Evolutionary conservation across 1,284 basidiomycete genomes (phyloP).

Genomic region (Boletellus sp.): DNA sequence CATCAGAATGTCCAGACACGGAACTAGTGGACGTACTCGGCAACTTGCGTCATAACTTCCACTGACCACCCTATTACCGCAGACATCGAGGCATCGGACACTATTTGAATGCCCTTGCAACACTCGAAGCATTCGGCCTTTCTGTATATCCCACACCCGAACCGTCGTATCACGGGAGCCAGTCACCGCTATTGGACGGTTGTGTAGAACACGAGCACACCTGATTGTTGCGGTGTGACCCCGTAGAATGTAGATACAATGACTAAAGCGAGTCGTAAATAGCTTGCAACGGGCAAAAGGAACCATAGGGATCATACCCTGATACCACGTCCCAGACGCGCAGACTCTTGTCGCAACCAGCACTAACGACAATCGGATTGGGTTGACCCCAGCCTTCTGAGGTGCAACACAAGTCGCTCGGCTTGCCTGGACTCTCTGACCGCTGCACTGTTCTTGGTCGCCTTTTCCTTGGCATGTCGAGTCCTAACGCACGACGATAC

Average conservation of each 20-base stretch:
- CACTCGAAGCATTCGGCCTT: conserved; percentile 65
- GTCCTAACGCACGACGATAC: conserved; percentile 29
- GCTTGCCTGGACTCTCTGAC: conserved; percentile 29
- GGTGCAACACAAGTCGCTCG: conserved; percentile 63
- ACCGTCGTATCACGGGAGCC: conserved; percentile 87
- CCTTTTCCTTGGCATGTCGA: conserved; percentile 21
- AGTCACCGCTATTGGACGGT: conserved; percentile 84
- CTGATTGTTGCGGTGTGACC: conserved; percentile 93
- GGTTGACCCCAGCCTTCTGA: conserved; percentile 59
- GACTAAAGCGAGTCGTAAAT: conserved; percentile 38
- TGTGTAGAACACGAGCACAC: conserved; percentile 86
- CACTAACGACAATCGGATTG: conserved; percentile 79
- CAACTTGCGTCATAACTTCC: conserved; percentile 89
- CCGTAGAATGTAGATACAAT: conserved; percentile 74
- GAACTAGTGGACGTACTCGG: conserved; percentile 49
- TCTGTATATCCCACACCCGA: conserved; percentile 91
- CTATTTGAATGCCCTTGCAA: conserved; percentile 80
- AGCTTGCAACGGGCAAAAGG: conserved; percentile 1
- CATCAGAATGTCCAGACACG: background rate
- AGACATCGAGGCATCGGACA: conserved; percentile 87
- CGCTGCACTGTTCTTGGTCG: conserved; percentile 10
- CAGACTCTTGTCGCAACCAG: conserved; percentile 87
- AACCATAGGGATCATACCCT: conserved; percentile 49
- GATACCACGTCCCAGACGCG: conserved; percentile 89
- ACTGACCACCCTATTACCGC: conserved; percentile 77